Evolutionary conservation across 345 rosid species (phyloP).

Genomic region (Eucalyptus polyanthemos): DNA sequence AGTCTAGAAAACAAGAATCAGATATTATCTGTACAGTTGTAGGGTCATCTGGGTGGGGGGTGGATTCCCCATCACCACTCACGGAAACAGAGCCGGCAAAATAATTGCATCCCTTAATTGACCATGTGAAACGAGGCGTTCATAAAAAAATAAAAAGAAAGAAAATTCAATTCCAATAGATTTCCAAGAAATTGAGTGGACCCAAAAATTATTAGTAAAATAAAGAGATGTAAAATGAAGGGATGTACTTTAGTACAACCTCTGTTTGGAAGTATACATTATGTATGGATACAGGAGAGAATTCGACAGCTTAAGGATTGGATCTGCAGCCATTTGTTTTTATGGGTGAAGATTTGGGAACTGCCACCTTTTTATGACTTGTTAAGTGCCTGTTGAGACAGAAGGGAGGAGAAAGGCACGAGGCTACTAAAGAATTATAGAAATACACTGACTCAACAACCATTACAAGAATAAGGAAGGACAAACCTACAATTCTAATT

Average conservation of each 20-base stretch:
- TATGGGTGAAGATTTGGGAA: background rate
- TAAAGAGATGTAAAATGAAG: background rate
- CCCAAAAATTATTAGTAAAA: background rate
- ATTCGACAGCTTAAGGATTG: background rate
- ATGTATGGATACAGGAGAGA: background rate
- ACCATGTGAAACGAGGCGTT: constrained; percentile 12
- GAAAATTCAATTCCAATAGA: background rate
- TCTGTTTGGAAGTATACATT: background rate
- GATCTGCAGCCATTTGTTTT: background rate
- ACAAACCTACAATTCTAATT: background rate
- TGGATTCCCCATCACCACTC: constrained; percentile 1
- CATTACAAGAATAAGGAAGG: background rate
- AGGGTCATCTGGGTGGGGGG: background rate
- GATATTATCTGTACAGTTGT: background rate
- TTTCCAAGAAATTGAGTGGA: background rate
- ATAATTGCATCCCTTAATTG: constrained; percentile 17
- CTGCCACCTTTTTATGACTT: background rate
- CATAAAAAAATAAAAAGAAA: background rate
- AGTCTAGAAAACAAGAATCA: background rate
- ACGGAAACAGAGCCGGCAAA: background rate
- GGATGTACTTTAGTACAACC: background rate
- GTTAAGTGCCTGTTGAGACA: background rate
- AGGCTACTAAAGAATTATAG: background rate
- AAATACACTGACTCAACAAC: background rate
- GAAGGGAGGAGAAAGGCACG: constrained; percentile 2